Percentiles rank a stretch among this genome's conserved stretches.
phyloP scores from a whole-genome alignment of 805 yeast genomes.

The Cyberlindnera euphorbiiphila region DNA sequence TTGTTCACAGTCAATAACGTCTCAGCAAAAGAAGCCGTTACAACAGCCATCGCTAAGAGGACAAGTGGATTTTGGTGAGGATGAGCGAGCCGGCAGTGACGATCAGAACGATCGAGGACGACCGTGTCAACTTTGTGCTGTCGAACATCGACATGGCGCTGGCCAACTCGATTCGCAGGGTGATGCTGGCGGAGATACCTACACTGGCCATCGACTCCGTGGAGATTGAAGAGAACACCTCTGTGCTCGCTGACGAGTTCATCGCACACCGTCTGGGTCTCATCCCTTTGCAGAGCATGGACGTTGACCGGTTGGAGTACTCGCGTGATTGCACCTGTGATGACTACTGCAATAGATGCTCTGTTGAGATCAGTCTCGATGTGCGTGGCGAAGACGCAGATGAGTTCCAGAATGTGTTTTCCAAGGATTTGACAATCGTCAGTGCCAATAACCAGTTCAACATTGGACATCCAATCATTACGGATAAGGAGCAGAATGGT shows the following conservation, averaged over 20 bases:
- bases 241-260: slow-evolving; percentile 96
- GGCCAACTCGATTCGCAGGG: slow-evolving; percentile 89
- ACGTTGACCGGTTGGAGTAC: slow-evolving; percentile 79
- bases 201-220: slow-evolving; percentile 95
- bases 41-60: too few species aligned
- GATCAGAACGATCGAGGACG: slow-evolving; percentile 79
- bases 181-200: slow-evolving; percentile 94
- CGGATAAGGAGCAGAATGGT: slow-evolving; percentile 75
- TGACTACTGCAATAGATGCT: slow-evolving; percentile 93
- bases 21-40: too few species aligned
- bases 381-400: slow-evolving; percentile 89
- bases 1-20: too few species aligned
- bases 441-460: slow-evolving; percentile 35
- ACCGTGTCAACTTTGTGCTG: slow-evolving; percentile 85
- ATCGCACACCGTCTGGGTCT: slow-evolving; percentile 91
- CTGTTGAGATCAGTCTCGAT: slow-evolving; percentile 78
- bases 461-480: slow-evolving; percentile 82
- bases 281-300: slow-evolving; percentile 81
- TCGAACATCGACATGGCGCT: slow-evolving; percentile 83
- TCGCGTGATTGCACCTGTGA: slow-evolving; percentile 97
- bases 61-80: not conserved
- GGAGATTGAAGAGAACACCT: slow-evolving; percentile 87
- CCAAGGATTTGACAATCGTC: slow-evolving; percentile 64
- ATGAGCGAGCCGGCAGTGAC: slow-evolving; percentile 63
- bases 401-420: slow-evolving; percentile 85